Percentiles rank a stretch among this genome's conserved stretches.
Conservation (phyloP, 148 eudicot species). For the Nepenthes gracilis region DNA sequence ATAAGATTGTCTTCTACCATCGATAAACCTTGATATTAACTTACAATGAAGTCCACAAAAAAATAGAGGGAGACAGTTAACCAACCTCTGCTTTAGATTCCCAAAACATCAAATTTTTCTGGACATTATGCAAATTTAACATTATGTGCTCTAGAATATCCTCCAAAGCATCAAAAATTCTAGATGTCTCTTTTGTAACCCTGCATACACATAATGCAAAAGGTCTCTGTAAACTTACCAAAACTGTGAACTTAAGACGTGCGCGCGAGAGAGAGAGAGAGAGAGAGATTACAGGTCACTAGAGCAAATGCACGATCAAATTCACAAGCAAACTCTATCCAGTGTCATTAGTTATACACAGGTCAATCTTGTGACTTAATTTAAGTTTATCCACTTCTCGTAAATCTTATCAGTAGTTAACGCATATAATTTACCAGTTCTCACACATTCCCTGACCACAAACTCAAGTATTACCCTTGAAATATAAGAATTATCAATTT, state of each 20-base stretch:
- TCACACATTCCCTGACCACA: no score
- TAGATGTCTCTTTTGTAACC: conserved; percentile 44
- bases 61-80: not conserved
- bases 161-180: conserved; percentile 62
- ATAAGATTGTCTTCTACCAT: no score
- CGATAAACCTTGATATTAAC: not conserved
- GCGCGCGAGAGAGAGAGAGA: not conserved
- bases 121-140: conserved; percentile 60
- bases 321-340: not conserved
- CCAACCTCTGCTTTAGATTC: conserved; percentile 82
- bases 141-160: conserved; percentile 62
- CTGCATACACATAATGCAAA: conserved; percentile 24
- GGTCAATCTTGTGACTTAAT: no score
- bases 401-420: no score
- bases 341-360: no score
- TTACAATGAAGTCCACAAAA: not conserved
- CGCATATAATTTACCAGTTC: no score
- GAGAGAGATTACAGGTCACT: not conserved
- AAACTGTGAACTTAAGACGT: no score
- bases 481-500: no score
- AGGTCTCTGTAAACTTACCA: not conserved
- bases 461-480: no score
- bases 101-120: conserved; percentile 83
- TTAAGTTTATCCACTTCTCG: no score
- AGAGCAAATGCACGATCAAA: not conserved